These are phyloP conservation scores for Neonectria hederae DNA, from an alignment of 2,329 filamentous ascomycete genomes.

Conservation along the genomic window DNA sequence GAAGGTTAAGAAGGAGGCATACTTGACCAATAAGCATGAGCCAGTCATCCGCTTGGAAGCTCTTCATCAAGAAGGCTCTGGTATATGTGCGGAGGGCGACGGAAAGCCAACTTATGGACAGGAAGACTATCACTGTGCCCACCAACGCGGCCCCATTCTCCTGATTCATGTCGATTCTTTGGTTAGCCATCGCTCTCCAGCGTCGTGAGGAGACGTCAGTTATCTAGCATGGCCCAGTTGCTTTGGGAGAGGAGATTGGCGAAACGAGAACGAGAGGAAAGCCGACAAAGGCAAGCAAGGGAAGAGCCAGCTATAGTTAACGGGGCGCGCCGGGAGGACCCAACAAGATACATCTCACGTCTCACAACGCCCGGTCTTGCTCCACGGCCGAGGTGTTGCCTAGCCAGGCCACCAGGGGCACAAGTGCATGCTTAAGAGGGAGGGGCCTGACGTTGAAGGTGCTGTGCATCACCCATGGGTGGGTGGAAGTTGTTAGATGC, in stretches of 20 bases:
- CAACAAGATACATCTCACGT: constrained; percentile 34
- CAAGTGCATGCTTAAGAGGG: constrained; percentile 14
- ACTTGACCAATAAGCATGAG: constrained; percentile 62
- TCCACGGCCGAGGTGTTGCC: constrained; percentile 17
- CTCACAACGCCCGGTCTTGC: constrained; percentile 18
- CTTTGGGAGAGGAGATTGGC: constrained; percentile 9
- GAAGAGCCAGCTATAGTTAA: constrained; percentile 6
- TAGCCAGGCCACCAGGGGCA: constrained; percentile 19
- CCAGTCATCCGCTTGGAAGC: constrained; percentile 63
- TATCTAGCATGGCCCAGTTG: constrained; percentile 34
- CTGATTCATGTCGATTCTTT: constrained; percentile 47
- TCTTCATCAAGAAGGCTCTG: constrained; percentile 53
- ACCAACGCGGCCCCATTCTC: constrained; percentile 53
- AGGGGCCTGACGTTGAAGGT: constrained; percentile 22
- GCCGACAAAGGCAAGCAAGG: constrained; percentile 7
- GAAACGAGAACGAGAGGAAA: constrained; percentile 6
- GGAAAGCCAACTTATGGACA: constrained; percentile 54
- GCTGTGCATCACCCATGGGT: constrained; percentile 24
- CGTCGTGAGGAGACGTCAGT: constrained; percentile 31
- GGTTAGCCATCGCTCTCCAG: constrained; percentile 45
- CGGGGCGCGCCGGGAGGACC: constrained; percentile 14
- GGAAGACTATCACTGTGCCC: constrained; percentile 48
- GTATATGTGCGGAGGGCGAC: constrained; percentile 57
- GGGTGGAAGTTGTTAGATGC: constrained; percentile 32
- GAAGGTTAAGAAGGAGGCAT: constrained; percentile 20